Evolutionary conservation across 2,329 filamentous ascomycete species (phyloP).

Genomic region (Fusarium fracticaudum): DNA sequence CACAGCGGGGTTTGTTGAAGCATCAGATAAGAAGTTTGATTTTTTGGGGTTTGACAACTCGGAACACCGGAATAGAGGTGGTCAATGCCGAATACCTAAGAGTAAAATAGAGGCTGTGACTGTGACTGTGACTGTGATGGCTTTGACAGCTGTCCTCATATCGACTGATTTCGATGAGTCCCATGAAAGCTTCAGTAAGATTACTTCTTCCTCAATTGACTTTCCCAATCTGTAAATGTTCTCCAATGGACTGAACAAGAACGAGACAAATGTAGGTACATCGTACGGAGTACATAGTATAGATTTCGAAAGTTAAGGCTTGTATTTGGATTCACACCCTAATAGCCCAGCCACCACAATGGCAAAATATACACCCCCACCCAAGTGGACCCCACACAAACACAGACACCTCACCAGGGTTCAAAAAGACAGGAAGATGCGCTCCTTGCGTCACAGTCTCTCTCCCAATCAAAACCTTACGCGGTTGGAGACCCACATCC

Average conservation of each 20-base stretch:
- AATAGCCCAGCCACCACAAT: neutral
- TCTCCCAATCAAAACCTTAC: slow-evolving; percentile 46
- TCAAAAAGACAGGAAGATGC: slow-evolving; percentile 5
- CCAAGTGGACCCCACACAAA: neutral
- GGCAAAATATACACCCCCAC: neutral
- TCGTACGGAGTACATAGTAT: neutral
- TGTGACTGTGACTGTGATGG: neutral
- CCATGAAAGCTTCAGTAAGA: neutral
- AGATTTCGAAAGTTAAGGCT: neutral
- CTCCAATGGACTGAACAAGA: neutral
- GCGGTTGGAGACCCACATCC: slow-evolving; percentile 47
- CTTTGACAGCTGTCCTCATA: neutral
- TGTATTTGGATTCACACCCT: neutral
- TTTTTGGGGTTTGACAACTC: slow-evolving; percentile 4
- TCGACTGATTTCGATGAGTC: neutral
- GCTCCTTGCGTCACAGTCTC: slow-evolving; percentile 44
- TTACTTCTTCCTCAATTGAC: neutral
- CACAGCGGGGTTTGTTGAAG: slow-evolving; percentile 12
- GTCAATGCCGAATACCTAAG: neutral
- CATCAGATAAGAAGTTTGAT: slow-evolving; percentile 25
- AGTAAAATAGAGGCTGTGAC: neutral
- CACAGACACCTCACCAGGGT: neutral
- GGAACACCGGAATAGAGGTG: neutral
- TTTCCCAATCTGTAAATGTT: neutral
- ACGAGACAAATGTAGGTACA: neutral